phyloP scores from a whole-genome alignment of 345 rosid genomes.

The Salix exigua region DNA sequence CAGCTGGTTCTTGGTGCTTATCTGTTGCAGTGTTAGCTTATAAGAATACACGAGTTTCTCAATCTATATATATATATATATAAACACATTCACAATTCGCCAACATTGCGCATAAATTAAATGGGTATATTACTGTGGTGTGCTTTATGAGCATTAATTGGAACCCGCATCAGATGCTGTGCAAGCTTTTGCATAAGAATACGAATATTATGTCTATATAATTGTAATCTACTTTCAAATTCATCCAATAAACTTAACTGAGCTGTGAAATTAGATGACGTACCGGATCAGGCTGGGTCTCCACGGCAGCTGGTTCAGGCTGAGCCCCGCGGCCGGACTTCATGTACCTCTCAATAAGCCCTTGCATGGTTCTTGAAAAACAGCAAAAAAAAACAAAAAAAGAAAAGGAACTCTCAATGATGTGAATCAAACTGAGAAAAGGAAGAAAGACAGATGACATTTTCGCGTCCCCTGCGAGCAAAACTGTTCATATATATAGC shows the following conservation, averaged over 20 bases:
- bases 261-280: background rate
- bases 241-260: background rate
- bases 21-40: background rate
- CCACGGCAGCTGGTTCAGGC: slow-evolving; percentile 10
- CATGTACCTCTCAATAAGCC: slow-evolving; percentile 39
- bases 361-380: slow-evolving; percentile 32
- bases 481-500: background rate
- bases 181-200: background rate
- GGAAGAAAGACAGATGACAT: background rate
- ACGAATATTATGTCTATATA: background rate
- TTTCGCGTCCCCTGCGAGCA: background rate
- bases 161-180: slow-evolving; percentile 5
- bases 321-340: slow-evolving; percentile 37
- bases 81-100: background rate
- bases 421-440: background rate
- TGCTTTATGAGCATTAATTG: background rate
- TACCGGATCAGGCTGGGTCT: slow-evolving; percentile 30
- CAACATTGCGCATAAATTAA: background rate
- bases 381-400: background rate
- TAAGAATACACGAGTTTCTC: background rate
- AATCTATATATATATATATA: too few species aligned
- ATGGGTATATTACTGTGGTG: background rate
- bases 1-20: too few species aligned
- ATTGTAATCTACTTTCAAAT: background rate
- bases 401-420: background rate